Base-by-base conservation (phyloP, 768 basidiomycete species). In the Suillus discolor region DNA sequence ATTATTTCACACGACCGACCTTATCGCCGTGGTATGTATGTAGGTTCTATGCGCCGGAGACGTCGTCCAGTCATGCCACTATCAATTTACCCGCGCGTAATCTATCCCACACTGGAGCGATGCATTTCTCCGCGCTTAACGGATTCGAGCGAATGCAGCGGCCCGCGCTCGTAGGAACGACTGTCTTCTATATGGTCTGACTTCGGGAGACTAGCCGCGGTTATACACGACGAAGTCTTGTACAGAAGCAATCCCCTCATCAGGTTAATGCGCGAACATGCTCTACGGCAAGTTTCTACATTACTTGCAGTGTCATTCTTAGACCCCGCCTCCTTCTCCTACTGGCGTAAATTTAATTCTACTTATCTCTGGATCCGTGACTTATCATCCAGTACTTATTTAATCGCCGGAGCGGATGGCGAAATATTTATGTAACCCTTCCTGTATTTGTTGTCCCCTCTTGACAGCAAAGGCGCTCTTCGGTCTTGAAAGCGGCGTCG, bases 371-470 rank as follows among this genome's bases (percentile, higher is more conserved):
- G 20, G 34, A 55, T 55, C 54, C 20, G 11, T 54, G 1, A 34
- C 54, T n/a, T 36, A 55, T 55, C 54, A 55, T 55, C 53, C 53
- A 55, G 54, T 55, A 55, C 20, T 20, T 55, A 13, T 20, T 55
- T 36, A 55, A 20, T 55, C 6, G 3, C 34, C 54, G 34, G 54
- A 55, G 54, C 28, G 54, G 34, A 55, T 36, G 36, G 34, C 20
- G 34, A 55, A 38, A 55, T 20, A 20, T 55, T 55, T 36, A 34
- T 36, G 34, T 55, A 55, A 36, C 9, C 0, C 18, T 31, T 28
- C 9, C 16, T 53, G 49, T 53, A 28, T 51, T 51, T 16, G 51
- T 16, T 18, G 16, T 28, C 16, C 28, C 53, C 31, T 55, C 54
- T 20, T 55, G 53, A 31, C 18, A 11, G 18, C 11, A 12, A 20